Evolutionary conservation across 805 yeast genomes (phyloP).

Genomic region (Isabelozyma rhagii): DNA sequence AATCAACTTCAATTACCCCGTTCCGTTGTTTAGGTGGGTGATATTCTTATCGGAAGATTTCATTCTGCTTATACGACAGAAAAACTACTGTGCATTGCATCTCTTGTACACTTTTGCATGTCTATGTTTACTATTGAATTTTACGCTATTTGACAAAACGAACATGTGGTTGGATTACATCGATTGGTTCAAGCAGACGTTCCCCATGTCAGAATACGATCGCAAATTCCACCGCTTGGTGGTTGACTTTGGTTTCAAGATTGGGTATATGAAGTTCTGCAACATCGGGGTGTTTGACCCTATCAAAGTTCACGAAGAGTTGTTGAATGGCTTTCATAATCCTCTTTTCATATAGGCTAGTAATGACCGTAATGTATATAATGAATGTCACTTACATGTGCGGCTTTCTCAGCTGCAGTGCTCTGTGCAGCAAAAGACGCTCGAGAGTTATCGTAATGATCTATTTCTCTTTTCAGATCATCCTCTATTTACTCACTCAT

Average conservation of each 20-base stretch:
- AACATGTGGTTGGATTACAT: constrained; percentile 29
- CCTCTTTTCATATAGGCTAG: background rate
- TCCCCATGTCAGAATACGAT: constrained; percentile 1
- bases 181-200: constrained; percentile 11
- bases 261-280: constrained; percentile 2
- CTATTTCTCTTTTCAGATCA: too few species aligned
- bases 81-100: constrained; percentile 22
- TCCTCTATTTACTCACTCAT: too few species aligned
- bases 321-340: background rate
- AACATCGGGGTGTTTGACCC: constrained; percentile 2
- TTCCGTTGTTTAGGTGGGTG: constrained; percentile 30
- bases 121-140: constrained; percentile 15
- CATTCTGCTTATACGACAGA: constrained; percentile 13
- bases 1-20: constrained; percentile 17
- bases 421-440: too few species aligned
- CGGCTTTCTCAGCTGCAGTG: background rate
- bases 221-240: background rate
- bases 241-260: background rate
- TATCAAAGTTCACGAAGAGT: background rate
- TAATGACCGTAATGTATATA: too few species aligned
- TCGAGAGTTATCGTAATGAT: too few species aligned
- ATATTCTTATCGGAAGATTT: constrained; percentile 13
- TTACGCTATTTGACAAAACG: constrained; percentile 14
- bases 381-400: background rate
- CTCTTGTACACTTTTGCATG: constrained; percentile 18